A percentile compares a stretch with the other conserved stretches of the same genome.
phyloP scores from a whole-genome alignment of 2,329 filamentous ascomycete species.

The Ambrosiella cleistominuta region DNA sequence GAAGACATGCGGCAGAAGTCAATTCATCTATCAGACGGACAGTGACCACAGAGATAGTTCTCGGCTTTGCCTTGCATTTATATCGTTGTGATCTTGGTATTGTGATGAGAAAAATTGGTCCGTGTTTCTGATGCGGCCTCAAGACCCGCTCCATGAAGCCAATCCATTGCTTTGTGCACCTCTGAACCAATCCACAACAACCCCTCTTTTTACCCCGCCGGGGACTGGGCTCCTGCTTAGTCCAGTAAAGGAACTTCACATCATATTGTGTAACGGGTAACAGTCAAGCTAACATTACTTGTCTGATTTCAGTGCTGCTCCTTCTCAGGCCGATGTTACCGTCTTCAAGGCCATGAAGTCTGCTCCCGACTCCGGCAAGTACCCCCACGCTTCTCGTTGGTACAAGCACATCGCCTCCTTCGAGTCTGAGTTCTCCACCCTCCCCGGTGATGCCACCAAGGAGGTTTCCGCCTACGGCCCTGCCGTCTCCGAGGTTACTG shows the following conservation, averaged over 20 bases:
- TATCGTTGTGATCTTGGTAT: constrained; percentile 7
- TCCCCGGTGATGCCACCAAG: constrained; percentile 82
- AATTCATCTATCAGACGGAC: background rate
- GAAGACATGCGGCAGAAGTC: background rate
- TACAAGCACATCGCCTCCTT: constrained; percentile 96
- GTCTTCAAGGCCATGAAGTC: constrained; percentile 76
- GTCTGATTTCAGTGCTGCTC: constrained; percentile 28
- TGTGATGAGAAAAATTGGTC: constrained; percentile 77
- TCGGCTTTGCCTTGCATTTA: background rate
- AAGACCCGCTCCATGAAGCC: constrained; percentile 77
- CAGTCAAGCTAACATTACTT: constrained; percentile 9
- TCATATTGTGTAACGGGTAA: background rate
- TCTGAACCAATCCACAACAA: constrained; percentile 38
- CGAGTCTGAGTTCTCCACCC: constrained; percentile 78
- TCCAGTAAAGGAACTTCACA: background rate
- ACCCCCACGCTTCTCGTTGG: constrained; percentile 89
- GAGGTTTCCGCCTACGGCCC: constrained; percentile 82
- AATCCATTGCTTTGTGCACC: constrained; percentile 51
- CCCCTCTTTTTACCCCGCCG: background rate
- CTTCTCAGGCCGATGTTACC: constrained; percentile 90
- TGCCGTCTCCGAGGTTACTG: constrained; percentile 54
- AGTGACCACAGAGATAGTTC: background rate
- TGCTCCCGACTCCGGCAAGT: constrained; percentile 66
- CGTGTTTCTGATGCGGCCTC: constrained; percentile 86
- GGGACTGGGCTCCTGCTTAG: background rate